Evolutionary conservation across 345 rosid genomes (phyloP), one percentile per base, ranked within the genome.

Genomic region (Passiflora organensis): DNA sequence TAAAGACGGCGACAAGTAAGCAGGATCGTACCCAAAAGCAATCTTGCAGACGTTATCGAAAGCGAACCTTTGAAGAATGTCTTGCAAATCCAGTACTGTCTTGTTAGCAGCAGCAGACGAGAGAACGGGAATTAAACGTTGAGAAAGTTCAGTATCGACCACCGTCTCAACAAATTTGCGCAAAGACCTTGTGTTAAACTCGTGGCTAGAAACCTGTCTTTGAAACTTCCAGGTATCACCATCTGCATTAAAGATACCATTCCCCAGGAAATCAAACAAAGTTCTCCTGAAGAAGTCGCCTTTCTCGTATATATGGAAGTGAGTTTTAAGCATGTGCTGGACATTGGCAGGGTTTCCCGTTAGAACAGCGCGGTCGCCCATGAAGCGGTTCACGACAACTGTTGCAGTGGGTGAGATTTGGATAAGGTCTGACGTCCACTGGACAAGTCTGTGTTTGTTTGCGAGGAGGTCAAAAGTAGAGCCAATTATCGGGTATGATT

Each of bases 21-120:
- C 79, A 0, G 87, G 82, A 60, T 87, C 97, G 9, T 75, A 78
- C 52, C 86, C 81, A 28, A 85, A 87, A 2, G 91, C 95, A 10
- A 85, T 77, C 49, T 76, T 79, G 62, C 95, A 91, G 0, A 83
- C 77, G 36, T 81, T 83, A 64, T 84, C 94, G 14, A 87, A 87
- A 10, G 84, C 75, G 55, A 91, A 87, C 43, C 94, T 47, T 41
- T 85, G 78, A 16, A 87, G 65, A 48, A 85, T 18, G 16, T 85
- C 88, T 62, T 84, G 86, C 28, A 82, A 58, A 22, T 89, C 83
- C 14, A 86, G 64, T 9, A 58, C 48, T 9, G 69, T 32, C 5
- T 60, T 62, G 14, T 56, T 48, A 11, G n/a, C 55, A 0, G 74
- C 74, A 0, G 86, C 81, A 1, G 45, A 32, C 1, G 69, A 63